Evolutionary conservation across 1,284 basidiomycete genomes (phyloP), one percentile per base, ranked within the genome.

Genomic region (Leccinum colubrinum): DNA sequence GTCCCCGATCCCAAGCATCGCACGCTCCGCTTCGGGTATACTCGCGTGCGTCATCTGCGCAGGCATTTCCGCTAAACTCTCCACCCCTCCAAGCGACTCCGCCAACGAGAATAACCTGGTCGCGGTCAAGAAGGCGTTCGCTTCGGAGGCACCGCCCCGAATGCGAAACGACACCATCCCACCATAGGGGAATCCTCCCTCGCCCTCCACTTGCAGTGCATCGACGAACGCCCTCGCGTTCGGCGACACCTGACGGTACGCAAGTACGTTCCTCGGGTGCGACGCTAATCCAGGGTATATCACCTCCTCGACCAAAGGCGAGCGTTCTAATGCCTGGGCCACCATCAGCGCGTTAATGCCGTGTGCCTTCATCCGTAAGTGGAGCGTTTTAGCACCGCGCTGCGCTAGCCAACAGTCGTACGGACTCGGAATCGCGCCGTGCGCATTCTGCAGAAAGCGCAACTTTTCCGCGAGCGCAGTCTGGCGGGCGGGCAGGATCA

Each of bases 371-470:
- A 96, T 94, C 46, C 95, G 84, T 2, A 97, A 79, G 62, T 88
- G 85, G 4, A 97, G 85, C 6, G 96, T 98, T 83, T 98, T 98
- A 65, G 90, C 84, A 12, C 95, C 95, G 22, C 96, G 86, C 74
- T 95, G 91, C 4, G 93, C 91, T 58, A 98, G 86, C 91, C 94
- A 97, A 70, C 83, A 90, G 78, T 98, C 97, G 74, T 93, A 91
- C 2, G 96, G 81, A 43, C 91, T 93, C 0, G 95, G 94, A 0
- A 95, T 85, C 8, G 93, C 93, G 8, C 95, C 95, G 68, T 90
- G 88, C 1, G 94, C 91, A 73, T 97, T 97, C 73, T 98, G 97
- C 3, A 98, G 81, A 85, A 97, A 98, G 3, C 92, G 86, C 30
- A 97, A 79, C 53, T 82, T 83, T 6, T 81, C 75, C 0, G 74